Evolutionary conservation across 176 grass and related monocot genomes (phyloP), one percentile per base, ranked within the genome.

Genomic region (Paspalum vaginatum): DNA sequence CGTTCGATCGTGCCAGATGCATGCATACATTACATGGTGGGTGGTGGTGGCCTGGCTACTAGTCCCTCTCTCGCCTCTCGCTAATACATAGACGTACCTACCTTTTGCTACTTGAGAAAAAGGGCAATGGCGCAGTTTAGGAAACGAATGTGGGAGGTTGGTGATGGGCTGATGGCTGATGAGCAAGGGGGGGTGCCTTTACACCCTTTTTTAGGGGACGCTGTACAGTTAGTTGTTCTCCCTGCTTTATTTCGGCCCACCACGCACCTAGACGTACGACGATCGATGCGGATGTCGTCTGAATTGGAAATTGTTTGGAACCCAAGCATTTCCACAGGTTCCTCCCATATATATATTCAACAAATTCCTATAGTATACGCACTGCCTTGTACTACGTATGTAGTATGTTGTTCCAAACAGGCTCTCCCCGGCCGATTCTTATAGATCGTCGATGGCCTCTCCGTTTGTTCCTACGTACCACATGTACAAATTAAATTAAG

Each of bases 41-140:
- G 26, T 26, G 57, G 22, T 60, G 22, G 57, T 60, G 21, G 21
- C 57, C 25, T 27, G 7, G 55, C 7, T 32, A 18, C 43, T 47
- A 7, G n/a, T n/a, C n/a, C n/a, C n/a, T n/a, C n/a, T n/a, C n/a
- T n/a, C n/a, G n/a, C n/a, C n/a, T n/a, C n/a, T n/a, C n/a, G n/a
- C n/a, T n/a, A n/a, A n/a, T n/a, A n/a, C n/a, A n/a, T n/a, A n/a
- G n/a, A n/a, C n/a, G n/a, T n/a, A 32, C 32, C 32, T 32, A 32
- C 45, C 45, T 79, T 79, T 74, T 59, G 76, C 69, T 67, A 50
- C 49, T 74, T 86, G 13, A 59, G 51, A 81, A 87, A 75, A 87
- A 65, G 44, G 63, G 42, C 11, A n/a, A 61, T 18, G 39, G 78
- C 69, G 63, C 72, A 32, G 76, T 60, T 53, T 57, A 21, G 54